These are phyloP conservation scores for Erucastrum elatum DNA, from an alignment of 345 rosid genomes.

Conservation along the genomic window DNA sequence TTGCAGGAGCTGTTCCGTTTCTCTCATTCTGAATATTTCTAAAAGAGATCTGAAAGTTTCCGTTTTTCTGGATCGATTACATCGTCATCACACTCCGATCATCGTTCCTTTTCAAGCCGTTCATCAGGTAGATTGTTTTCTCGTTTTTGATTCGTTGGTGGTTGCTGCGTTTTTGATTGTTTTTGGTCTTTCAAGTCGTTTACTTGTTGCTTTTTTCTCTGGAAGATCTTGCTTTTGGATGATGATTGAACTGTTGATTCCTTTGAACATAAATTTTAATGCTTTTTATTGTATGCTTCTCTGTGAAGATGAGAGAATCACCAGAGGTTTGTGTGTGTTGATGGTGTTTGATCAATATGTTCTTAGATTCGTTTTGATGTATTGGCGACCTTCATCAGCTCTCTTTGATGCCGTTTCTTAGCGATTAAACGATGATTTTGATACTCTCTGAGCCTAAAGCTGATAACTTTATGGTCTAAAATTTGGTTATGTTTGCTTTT, in stretches of 20 bases:
- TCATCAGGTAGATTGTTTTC: constrained; percentile 40
- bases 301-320: constrained; percentile 2
- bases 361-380: not conserved
- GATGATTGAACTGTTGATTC: constrained; percentile 36
- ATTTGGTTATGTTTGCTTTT: constrained; percentile 12
- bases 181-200: not conserved
- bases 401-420: not conserved
- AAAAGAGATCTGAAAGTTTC: constrained; percentile 32
- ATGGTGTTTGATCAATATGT: constrained; percentile 3
- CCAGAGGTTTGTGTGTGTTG: constrained; percentile 18
- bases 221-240: constrained; percentile 27
- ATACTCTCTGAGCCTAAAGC: constrained; percentile 12
- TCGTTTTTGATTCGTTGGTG: constrained; percentile 15
- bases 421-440: not conserved
- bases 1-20: not conserved
- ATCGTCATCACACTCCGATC: constrained; percentile 45
- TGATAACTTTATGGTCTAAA: constrained; percentile 14
- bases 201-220: too few relatives aligned
- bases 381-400: too few relatives aligned
- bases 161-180: constrained; percentile 29
- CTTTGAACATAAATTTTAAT: not conserved
- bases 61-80: constrained; percentile 35
- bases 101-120: constrained; percentile 49
- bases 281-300: constrained; percentile 2
- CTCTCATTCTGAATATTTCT: not conserved